Evolutionary conservation across 768 basidiomycete species (phyloP), one percentile per base, ranked within the genome.

Genomic region (Polyporus arcularius): DNA sequence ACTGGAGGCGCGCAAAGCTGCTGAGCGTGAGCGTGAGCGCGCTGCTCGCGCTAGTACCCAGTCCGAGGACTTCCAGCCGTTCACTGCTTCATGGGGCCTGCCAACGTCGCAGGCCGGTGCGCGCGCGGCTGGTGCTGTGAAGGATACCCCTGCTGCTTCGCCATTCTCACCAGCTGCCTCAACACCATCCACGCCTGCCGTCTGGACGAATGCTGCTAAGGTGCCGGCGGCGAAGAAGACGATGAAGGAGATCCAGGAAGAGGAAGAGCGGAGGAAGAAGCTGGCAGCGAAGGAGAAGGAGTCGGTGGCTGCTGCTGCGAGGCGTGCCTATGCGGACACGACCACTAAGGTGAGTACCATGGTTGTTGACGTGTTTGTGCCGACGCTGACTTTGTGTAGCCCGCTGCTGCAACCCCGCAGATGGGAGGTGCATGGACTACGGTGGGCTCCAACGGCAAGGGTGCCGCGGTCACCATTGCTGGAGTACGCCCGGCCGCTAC

Each of bases 231-330:
- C 82, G 7, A 96, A 94, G 80, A 97, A 94, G 81, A 92, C 92
- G 2, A 89, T 99, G 88, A 98, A 96, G 79, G 95, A 99, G 78
- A 99, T 99, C 42, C 93, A 96, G 70, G 96, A 98, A 74, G 97
- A 99, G 68, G 97, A 99, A 70, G 94, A 96, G 74, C 84, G 79
- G 64, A 83, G 89, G 63, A 95, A 94, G 80, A 90, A 87, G 74
- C 64, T 67, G 31, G 58, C 55, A 0, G 74, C 77, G 7, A 88
- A 87, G 72, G 86, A 90, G 64, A 85, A 80, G 55, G 78, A 77
- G 58, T 69, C 79, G 55, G 81, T 81, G 9, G 76, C 83, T 12
- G 78, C 82, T 21, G 81, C 82, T 41, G 78, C 83, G 8, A 84
- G 89, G 70, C 80, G 92, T 54, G 88, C 81, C 4, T 90, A 96